Evolutionary conservation across 2,329 filamentous ascomycete species (phyloP), one percentile per base, ranked within the genome.

Genomic region (Microcera coccophila): DNA sequence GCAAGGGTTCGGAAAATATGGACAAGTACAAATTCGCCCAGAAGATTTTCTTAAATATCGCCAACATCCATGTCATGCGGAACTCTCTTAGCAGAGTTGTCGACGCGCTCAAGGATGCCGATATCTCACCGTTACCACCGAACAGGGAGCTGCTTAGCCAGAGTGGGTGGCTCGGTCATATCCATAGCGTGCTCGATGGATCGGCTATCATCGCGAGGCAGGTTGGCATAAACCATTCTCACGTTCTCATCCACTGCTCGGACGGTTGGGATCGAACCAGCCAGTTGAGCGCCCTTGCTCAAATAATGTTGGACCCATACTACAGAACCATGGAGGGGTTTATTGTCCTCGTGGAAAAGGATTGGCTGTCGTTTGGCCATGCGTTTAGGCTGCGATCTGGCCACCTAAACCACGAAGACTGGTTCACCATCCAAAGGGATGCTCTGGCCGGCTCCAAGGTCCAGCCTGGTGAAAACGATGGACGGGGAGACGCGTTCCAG

Each of bases 261-360:
- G 93, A 98, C 66, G 93, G 93, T 4, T 98, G 93, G 93, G 93
- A 98, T 67, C 85, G 93, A 38, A 98, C 93, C 7, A 91, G 90
- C 58, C 93, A 98, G 68, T 76, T 98, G 39, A 94, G 90, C 58
- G 90, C 90, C 4, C 70, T 98, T 43, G 85, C 90, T 42, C 90
- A 98, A 67, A 76, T 98, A 29, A 91, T 95, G 72, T 77, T 98
- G 8, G 93, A 98, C 60, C 93, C 93, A 1, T 96, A 95, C 65
- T 98, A 90, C 64, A 82, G 93, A 39, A 97, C 93, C 0, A 72
- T 98, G 38, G 86, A 96, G 54, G 93, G 93, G 1, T 98, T 97
- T 64, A 90, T 97, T 55, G 83, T 95, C 3, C 72, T 98, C 5
- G 78, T 98, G 3, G 93, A 98, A 66, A 98, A 98, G 64, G 93